Base-by-base conservation (phyloP, 2,329 filamentous ascomycete genomes). In the Sporothrix curviconia region DNA sequence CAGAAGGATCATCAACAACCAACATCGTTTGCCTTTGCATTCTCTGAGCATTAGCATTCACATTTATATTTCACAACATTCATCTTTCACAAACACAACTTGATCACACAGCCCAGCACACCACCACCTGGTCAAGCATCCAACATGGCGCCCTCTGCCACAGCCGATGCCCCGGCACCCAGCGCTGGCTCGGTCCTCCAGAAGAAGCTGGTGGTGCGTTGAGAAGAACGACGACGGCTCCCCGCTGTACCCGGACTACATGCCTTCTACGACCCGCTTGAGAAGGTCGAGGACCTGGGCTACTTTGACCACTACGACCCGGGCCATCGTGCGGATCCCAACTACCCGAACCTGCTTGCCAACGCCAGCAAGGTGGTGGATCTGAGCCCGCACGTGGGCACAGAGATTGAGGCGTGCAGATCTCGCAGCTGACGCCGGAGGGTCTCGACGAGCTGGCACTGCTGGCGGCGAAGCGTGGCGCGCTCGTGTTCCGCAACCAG, bases 401-500 rank as follows among this genome's bases (percentile, higher is more conserved):
- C 51, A 11, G 51, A 54, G 9, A 30, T 52, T 7, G 50, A 52
- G 50, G 51, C 25, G 51, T 54, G 1, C 51, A 54, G 39, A 22
- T 54, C 39, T 54, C 51, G 39, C 51, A 54, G 51, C 51, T 54
- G 39, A 34, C 51, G 4, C 39, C 51, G 1, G 51, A 39, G n/a
- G 51, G 51, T 2, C 37, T 54, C 4, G 51, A 54, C 25, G 51
- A 54, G 39, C 51, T 54, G 51, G 51, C 51, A 0, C 51, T 54
- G 28, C 40, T 54, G 28, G 51, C 51, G 8, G 51, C 51, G 15
- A 24, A 44, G 51, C 51, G 51, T 17, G 51, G 51, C 12, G 51
- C 51, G 4, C 42, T 56, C 15, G 53, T 56, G 39, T 54, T 54
- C 39, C 51, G 51, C 39, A 34, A 54, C 36, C 58, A 60, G 28